phyloP scores from a whole-genome alignment of 1,139 yeast species.

The Meyerozyma carpophila region DNA sequence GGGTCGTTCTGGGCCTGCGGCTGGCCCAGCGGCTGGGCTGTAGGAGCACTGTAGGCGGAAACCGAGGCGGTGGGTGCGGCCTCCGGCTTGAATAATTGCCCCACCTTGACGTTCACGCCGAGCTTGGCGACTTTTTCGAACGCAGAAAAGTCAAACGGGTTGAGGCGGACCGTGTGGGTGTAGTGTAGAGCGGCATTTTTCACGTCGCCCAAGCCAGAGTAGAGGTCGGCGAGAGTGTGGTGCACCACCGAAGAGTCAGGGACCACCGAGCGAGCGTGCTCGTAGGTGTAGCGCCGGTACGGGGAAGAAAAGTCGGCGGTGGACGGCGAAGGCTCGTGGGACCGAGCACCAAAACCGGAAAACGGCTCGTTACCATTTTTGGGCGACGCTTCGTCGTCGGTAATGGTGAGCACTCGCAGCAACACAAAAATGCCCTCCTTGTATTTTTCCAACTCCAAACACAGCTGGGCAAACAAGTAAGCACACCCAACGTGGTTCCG shows the following conservation, averaged over 20 bases:
- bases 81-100: conserved; percentile 47
- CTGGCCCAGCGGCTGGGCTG: not conserved
- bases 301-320: conserved; percentile 19
- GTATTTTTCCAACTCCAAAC: conserved; percentile 50
- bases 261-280: conserved; percentile 25
- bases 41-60: not conserved
- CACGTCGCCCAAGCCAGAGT: conserved; percentile 51
- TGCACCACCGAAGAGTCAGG: conserved; percentile 68
- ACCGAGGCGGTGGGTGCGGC: conserved; percentile 1
- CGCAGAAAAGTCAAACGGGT: conserved; percentile 86
- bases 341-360: not conserved
- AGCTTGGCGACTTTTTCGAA: conserved; percentile 68
- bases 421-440: conserved; percentile 64
- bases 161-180: conserved; percentile 60
- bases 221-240: conserved; percentile 67
- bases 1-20: not conserved
- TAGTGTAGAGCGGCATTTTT: conserved; percentile 65
- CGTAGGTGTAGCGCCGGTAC: conserved; percentile 28
- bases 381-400: conserved; percentile 26
- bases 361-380: not conserved
- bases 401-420: conserved; percentile 25
- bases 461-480: conserved; percentile 62
- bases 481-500: conserved; percentile 60
- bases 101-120: conserved; percentile 63
- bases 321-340: not conserved